Evolutionary conservation across 352 stramenopile genomes (phyloP), one percentile per base, ranked within the genome.

Genomic region (Phytophthora meadii): DNA sequence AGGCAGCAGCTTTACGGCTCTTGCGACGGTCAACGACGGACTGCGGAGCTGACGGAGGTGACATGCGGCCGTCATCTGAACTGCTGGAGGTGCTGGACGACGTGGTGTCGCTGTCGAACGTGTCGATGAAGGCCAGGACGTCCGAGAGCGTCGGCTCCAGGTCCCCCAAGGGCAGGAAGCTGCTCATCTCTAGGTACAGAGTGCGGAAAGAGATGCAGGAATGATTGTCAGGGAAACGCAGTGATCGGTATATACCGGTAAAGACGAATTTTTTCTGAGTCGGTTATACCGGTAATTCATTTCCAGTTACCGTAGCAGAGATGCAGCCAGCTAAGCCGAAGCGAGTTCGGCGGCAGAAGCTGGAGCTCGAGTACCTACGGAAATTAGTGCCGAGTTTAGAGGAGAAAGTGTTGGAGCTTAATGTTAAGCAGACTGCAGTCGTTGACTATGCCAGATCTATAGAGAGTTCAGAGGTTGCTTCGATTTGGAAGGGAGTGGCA

Each of bases 341-440:
- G 34, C 70, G 70, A 22, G 39, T 77, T 22, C 70, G 70, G 12
- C 48, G 65, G 15, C 65, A 76, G 59, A 77, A 74, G 44, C 30
- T 69, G 19, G 73, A 81, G 48, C 67, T 81, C 9, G 45, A 65
- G 28, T 77, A 79, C 34, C 52, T 81, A 25, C 73, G 73, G n/a
- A 48, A 61, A n/a, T 53, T 73, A 9, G 70, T 82, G 46, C 56
- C 28, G 22, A 72, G 69, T 30, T 48, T 77, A 32, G 65, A 77
- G 45, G 45, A 61, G 41, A 46, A 74, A 24, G 59, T 74, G 42
- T 39, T 45, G 15, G 24, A 60, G 44, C 55, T 77, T 28, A 65
- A 77, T 41, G 24, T 19, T 22, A 47, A 36, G 14, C 57, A 67
- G n/a, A 12, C 19, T 14, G 4, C 30, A 36, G 14, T 27, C 44